Evolutionary conservation across 352 stramenopile species (phyloP), one percentile per base, ranked within the genome.

Genomic region (Plasmopara viticola): DNA sequence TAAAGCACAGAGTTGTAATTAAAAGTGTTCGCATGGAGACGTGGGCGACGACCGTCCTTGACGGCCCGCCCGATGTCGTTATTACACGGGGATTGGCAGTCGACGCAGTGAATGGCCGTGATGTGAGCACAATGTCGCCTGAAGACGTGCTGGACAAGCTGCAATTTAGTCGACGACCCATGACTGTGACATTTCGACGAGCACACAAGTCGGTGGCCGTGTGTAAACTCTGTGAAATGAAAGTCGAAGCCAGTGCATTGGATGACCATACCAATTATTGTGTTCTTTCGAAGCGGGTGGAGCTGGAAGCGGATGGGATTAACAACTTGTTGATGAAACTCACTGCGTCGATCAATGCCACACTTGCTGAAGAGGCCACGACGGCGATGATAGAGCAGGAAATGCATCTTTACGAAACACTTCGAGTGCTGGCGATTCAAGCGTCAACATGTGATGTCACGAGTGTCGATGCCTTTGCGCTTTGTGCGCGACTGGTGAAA

Each of bases 221-320:
- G 25, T 94, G 84, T 54, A 90, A 90, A 50, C 66, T 94, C 10
- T 94, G 84, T 39, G 84, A 94, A 56, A 81, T 66, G 31, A 76
- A 74, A 51, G 72, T 94, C 14, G 78, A 92, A 18, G 75, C 77
- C 4, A 72, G 55, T 29, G 65, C 51, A 12, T 54, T 94, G 51
- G 70, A 88, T 17, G 79, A 88, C 28, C 84, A 94, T 50, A 90
- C 76, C 0, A 82, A 88, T 20, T 92, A 72, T 35, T 94, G 84
- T 31, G 74, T 92, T 14, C 72, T 90, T 58, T 91, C 80, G 28
- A 83, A 77, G 46, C 62, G 78, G 2, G 71, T 90, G 35, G 84
- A 91, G 51, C 56, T 92, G 4, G 74, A 90, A 53, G 78, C 81
- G 0, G 82, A 90, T 43, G 68, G 86, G 20, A 85, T 94, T 48